These are phyloP conservation scores for Talaromyces sp. DNA, from an alignment of 2,329 filamentous ascomycete species.

Conservation along the genomic window DNA sequence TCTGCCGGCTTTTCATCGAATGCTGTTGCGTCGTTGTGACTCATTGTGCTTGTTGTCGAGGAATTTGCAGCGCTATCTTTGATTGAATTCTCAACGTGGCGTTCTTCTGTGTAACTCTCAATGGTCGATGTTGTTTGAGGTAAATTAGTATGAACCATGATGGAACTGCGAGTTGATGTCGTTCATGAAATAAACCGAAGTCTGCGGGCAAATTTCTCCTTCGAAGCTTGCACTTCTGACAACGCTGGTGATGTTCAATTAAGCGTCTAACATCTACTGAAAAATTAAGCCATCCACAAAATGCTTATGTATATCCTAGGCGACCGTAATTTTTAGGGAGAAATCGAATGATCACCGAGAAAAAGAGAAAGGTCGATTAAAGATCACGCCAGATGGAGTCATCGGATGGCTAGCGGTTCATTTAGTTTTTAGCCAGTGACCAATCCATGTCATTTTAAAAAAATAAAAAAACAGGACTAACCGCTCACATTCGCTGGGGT, in stretches of 20 bases:
- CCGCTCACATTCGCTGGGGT: background rate
- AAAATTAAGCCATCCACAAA: background rate
- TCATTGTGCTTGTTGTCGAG: slow-evolving; percentile 28
- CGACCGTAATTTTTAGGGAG: background rate
- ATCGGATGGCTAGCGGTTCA: background rate
- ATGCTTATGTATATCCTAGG: background rate
- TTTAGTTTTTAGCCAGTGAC: background rate
- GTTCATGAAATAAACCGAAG: background rate
- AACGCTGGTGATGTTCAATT: background rate
- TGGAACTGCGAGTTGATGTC: background rate
- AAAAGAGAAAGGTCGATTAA: background rate
- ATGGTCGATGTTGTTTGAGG: background rate
- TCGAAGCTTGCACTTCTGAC: background rate
- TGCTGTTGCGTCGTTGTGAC: background rate
- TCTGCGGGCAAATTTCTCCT: background rate
- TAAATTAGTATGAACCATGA: background rate
- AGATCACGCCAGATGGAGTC: slow-evolving; percentile 1
- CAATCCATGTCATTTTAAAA: background rate
- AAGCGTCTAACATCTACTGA: background rate
- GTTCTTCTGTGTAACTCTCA: background rate
- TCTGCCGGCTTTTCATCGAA: background rate
- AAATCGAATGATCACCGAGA: background rate
- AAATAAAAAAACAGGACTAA: background rate
- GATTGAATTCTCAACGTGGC: background rate
- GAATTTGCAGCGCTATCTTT: background rate